Conservation (phyloP, 1,284 basidiomycete genomes). For the Cerioporus squamosus region DNA sequence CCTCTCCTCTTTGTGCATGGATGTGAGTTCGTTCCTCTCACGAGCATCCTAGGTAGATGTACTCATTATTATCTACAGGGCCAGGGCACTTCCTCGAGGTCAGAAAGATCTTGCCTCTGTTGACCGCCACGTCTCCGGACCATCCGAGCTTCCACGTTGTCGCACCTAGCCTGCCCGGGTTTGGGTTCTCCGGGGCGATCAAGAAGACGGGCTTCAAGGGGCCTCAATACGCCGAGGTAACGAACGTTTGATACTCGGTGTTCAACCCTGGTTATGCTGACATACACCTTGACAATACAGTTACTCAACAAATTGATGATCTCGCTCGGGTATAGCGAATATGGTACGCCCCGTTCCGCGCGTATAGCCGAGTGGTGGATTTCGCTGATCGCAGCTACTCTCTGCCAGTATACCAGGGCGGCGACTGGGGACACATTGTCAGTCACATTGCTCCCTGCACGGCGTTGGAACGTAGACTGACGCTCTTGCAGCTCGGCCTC, state of each 20-base stretch:
- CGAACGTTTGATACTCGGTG: not conserved
- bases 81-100: constrained; percentile 52
- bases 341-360: constrained; percentile 35
- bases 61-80: constrained; percentile 30
- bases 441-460: no score
- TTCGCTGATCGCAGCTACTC: no score
- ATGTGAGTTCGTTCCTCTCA: constrained; percentile 39
- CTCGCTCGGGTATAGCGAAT: constrained; percentile 49
- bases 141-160: constrained; percentile 49
- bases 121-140: constrained; percentile 27
- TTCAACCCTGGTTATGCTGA: not conserved
- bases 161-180: constrained; percentile 48
- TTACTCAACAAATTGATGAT: constrained; percentile 48
- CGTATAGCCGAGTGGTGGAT: no score
- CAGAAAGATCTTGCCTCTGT: constrained; percentile 34
- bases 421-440: constrained; percentile 47
- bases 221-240: constrained; percentile 19
- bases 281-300: constrained; percentile 23
- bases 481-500: not conserved
- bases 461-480: no score
- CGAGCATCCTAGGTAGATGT: not conserved
- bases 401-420: constrained; percentile 44
- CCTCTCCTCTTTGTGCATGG: constrained; percentile 59
- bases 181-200: constrained; percentile 39
- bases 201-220: constrained; percentile 39